phyloP scores from a whole-genome alignment of 139 green algal genomes.

The Astrephomene gubernaculifera region DNA sequence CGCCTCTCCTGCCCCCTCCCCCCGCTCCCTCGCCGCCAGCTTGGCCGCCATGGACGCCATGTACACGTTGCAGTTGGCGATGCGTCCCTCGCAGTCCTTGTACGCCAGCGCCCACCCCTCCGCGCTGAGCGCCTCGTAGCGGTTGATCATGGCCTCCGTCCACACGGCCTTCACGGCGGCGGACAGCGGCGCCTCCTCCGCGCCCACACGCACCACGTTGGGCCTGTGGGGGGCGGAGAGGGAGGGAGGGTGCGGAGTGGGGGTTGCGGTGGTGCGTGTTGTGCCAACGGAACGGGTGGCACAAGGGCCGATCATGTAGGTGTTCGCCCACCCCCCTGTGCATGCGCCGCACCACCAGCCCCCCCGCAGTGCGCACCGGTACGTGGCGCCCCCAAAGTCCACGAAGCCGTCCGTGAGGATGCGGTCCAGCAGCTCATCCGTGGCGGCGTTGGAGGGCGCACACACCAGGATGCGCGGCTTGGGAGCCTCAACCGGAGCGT shows the following conservation, averaged over 20 bases:
- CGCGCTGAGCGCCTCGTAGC: slow-evolving; percentile 31
- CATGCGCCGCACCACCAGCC: too few relatives aligned
- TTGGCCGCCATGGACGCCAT: slow-evolving; percentile 30
- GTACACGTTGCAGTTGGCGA: slow-evolving; percentile 30
- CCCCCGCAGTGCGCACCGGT: neutral
- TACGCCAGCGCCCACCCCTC: slow-evolving; percentile 18
- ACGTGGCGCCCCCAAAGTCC: slow-evolving; percentile 51
- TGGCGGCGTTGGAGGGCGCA: slow-evolving; percentile 94
- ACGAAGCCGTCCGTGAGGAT: slow-evolving; percentile 77
- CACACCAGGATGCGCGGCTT: slow-evolving; percentile 92
- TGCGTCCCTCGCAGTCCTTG: slow-evolving; percentile 8
- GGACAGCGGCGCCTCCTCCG: slow-evolving; percentile 67
- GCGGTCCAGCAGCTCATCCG: slow-evolving; percentile 93
- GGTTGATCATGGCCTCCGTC: slow-evolving; percentile 54
- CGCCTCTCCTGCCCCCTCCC: neutral
- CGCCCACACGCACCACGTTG: slow-evolving; percentile 80
- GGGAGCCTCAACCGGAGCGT: slow-evolving; percentile 10
- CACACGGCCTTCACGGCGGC: slow-evolving; percentile 66
- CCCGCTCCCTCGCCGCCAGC: neutral
- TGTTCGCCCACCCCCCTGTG: too few relatives aligned
- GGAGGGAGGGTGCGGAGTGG: too few relatives aligned
- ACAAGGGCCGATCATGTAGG: too few relatives aligned
- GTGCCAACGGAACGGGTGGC: too few relatives aligned
- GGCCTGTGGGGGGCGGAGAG: slow-evolving; percentile 47
- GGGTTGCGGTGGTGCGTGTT: too few relatives aligned